Base-by-base conservation (phyloP, 2,329 filamentous ascomycete species). In the Orbilia quercus region DNA sequence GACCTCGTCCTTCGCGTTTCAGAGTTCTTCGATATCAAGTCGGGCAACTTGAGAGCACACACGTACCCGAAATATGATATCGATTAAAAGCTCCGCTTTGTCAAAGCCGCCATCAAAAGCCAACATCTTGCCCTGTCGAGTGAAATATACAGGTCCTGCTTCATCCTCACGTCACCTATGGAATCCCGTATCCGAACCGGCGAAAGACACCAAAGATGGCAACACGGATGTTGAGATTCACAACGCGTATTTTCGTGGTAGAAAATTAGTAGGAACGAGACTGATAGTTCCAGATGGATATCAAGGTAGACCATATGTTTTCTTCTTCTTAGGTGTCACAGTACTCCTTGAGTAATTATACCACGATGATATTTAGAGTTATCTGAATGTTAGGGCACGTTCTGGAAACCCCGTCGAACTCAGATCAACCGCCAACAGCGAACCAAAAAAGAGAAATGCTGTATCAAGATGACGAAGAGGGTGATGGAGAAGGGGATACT, bases 71-170 rank as follows among this genome's bases (percentile, higher is more conserved):
- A 55, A 47, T 7, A 73, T 73, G 69, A 73, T 73, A 45, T 73
- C 69, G n/a, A 73, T 73, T 18, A 40, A 62, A 12, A 34, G 40
- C n/a, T 20, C 55, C 5, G 25, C n/a, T 11, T 48, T 38, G n/a
- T 12, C 60, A n/a, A 20, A 59, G 11, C 2, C 20, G 40, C 57
- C 57, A 23, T 71, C 42, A 12, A 73, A 73, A 25, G 69, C 69
- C 40, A 73, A 73, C 42, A 57, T 73, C 14, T 25, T 73, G n/a
- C 69, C 69, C 1, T 73, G 69, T 34, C 54, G 60, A 14, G 66
- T 73, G 50, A 73, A 73, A 57, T 73, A 73, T 40, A 73, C 69
- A n/a, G 69, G 69, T 5, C 60, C 69, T 31, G 60, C 69, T 22
- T 62, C 69, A n/a, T 73, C 69, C 9, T 73, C 69, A 16, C 69